phyloP scores from a whole-genome alignment of 108 stramenopile genomes.

The Phaeodactylum tricornutum region DNA sequence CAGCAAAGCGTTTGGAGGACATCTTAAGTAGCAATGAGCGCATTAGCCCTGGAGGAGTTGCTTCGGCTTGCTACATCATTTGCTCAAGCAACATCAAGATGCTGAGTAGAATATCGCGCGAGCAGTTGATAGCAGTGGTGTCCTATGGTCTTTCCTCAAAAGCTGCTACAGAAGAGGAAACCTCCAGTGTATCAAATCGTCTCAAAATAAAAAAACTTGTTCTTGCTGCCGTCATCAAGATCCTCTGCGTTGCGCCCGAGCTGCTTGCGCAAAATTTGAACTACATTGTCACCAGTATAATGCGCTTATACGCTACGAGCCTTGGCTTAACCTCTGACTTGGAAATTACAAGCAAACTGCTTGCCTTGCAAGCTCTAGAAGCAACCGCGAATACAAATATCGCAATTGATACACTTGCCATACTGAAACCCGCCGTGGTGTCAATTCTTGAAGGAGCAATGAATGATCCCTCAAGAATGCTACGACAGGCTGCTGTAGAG shows the following conservation, averaged over 20 bases:
- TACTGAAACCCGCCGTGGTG: conserved; percentile 24
- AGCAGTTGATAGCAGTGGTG: no score
- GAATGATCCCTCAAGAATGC: conserved; percentile 25
- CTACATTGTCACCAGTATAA: conserved; percentile 13
- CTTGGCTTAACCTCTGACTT: conserved; percentile 6
- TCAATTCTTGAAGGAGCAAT: conserved; percentile 28
- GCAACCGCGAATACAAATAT: conserved; percentile 10
- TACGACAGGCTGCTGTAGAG: conserved; percentile 34
- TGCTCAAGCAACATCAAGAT: conserved; percentile 11
- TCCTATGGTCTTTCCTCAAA: no score
- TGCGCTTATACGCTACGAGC: conserved; percentile 20
- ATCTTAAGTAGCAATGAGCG: no score
- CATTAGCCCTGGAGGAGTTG: conserved; percentile 7
- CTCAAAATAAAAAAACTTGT: conserved; percentile 16
- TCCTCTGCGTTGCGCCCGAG: conserved; percentile 13
- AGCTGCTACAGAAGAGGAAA: no score
- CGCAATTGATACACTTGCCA: conserved; percentile 4
- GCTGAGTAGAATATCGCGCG: no score
- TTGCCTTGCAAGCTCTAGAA: conserved; percentile 29
- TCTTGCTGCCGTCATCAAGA: conserved; percentile 21
- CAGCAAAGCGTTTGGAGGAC: no score
- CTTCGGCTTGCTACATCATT: conserved; percentile 19
- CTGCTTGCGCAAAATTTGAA: not conserved
- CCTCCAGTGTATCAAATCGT: no score
- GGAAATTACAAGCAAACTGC: conserved; percentile 23